phyloP scores from a whole-genome alignment of 2,329 filamentous ascomycete genomes.

The Oidium heveae region DNA sequence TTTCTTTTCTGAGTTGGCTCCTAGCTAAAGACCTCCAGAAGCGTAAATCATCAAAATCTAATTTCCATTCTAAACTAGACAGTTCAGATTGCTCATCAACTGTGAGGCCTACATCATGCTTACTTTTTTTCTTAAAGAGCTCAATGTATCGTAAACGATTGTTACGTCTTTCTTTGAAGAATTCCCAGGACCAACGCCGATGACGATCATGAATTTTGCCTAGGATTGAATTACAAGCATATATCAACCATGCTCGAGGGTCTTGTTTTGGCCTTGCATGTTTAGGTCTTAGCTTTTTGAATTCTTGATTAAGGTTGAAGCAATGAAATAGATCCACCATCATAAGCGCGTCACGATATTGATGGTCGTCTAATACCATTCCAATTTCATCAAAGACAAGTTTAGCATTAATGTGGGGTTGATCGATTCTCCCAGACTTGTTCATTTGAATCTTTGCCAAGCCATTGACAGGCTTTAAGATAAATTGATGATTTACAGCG shows the following conservation, averaged over 20 bases:
- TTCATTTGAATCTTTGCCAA: conserved; percentile 86
- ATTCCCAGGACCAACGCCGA: conserved; percentile 83
- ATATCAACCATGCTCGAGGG: conserved; percentile 73
- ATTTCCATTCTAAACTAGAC: conserved; percentile 57
- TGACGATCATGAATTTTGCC: conserved; percentile 91
- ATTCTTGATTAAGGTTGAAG: conserved; percentile 92
- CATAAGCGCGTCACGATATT: conserved; percentile 94
- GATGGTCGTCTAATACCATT: conserved; percentile 87
- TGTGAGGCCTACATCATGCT: conserved; percentile 37
- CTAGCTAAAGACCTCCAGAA: conserved; percentile 92
- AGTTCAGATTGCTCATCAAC: conserved; percentile 48
- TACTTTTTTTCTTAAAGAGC: conserved; percentile 81
- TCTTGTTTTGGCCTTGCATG: conserved; percentile 61
- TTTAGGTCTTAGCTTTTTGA: conserved; percentile 78
- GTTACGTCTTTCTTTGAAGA: conserved; percentile 77
- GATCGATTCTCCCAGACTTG: conserved; percentile 59
- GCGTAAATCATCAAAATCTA: conserved; percentile 80
- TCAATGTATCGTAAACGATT: conserved; percentile 74
- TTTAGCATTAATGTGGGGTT: conserved; percentile 66
- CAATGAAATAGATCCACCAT: conserved; percentile 97
- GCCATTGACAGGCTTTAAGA: conserved; percentile 84
- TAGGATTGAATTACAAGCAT: conserved; percentile 71
- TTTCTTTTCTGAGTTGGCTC: conserved; percentile 88
- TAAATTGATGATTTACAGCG: conserved; percentile 52
- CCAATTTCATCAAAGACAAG: conserved; percentile 93